Percentiles rank a stretch among this genome's conserved stretches.
Conservation (phyloP, 257 asterid species). For the Echites panduratus region DNA sequence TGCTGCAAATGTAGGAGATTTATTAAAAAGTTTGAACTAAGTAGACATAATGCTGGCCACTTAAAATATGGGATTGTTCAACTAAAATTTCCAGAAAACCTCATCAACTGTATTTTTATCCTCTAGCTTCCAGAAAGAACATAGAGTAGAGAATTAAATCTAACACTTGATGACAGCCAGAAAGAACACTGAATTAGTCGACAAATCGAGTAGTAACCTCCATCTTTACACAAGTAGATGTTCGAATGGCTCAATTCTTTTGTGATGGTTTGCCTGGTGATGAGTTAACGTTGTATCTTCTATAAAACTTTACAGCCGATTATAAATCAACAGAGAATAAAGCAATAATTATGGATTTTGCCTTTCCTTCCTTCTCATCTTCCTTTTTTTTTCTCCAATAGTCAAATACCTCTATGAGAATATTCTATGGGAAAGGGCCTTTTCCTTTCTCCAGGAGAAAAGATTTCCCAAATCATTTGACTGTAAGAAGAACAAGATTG, state of each 20-base stretch:
- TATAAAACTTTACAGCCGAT: no score
- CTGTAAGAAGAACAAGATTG: constrained; percentile 1
- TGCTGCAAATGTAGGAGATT: background rate
- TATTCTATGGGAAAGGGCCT: background rate
- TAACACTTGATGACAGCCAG: background rate
- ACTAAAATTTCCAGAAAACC: background rate
- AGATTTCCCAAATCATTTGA: background rate
- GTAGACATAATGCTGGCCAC: background rate
- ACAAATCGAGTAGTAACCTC: background rate
- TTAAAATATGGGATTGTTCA: background rate
- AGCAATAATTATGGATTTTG: no score
- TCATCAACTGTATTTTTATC: background rate
- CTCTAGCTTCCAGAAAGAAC: background rate
- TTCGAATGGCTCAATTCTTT: no score
- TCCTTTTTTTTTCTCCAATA: no score
- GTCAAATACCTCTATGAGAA: background rate
- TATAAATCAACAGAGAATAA: background rate
- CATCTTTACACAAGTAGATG: background rate
- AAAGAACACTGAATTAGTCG: background rate
- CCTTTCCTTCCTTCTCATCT: no score
- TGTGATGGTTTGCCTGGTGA: no score
- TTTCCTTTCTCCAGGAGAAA: background rate
- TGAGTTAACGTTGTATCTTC: background rate
- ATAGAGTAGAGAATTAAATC: background rate
- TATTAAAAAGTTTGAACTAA: background rate